Evolutionary conservation across 2,329 filamentous ascomycete species (phyloP), one percentile per base, ranked within the genome.

Genomic region (Orbilia brochopaga): DNA sequence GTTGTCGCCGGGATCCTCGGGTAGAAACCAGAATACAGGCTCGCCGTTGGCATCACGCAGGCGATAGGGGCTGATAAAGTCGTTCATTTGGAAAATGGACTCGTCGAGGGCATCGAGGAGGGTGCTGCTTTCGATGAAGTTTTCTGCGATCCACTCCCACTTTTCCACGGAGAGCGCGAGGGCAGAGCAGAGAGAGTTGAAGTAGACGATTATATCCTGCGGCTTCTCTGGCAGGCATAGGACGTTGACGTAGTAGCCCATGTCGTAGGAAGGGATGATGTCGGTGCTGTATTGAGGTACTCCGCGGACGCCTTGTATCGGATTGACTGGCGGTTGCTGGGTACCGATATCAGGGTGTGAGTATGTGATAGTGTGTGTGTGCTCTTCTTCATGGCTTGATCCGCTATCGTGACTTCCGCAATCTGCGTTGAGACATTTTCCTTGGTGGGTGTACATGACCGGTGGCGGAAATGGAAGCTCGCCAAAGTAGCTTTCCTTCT

Each of bases 51-150:
- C n/a, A 8, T 42, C 50, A 27, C 48, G n/a, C 1, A 72, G 54
- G 1, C 27, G 48, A 17, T 60, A 52, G 2, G 48, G 7, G 21
- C 50, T 65, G 1, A 65, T 27, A 6, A 55, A 48, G 2, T 72
- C 67, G 44, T 50, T 64, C 67, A 72, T 72, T 23, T 72, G 40
- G 13, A 72, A 72, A 13, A 72, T 56, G 5, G 4, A 32, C 8
- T 72, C 60, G 30, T 72, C 67, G 3, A 72, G 59, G 8, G 4
- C n/a, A 24, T 63, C 42, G 17, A 56, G 51, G 17, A 19, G 27
- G 4, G 32, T 4, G 2, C 21, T 32, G 0, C 59, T 57, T 2
- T 32, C 40, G 11, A 21, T 5, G 2, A 54, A 17, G n/a, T 46
- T 65, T 13, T 65, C 60, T 13, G 51, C 37, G 15, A 72, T 60